Percentiles rank a stretch among this genome's conserved stretches.
Evolutionary conservation across 2,329 filamentous ascomycete species (phyloP).

Genomic region (Diplodia corticola): DNA sequence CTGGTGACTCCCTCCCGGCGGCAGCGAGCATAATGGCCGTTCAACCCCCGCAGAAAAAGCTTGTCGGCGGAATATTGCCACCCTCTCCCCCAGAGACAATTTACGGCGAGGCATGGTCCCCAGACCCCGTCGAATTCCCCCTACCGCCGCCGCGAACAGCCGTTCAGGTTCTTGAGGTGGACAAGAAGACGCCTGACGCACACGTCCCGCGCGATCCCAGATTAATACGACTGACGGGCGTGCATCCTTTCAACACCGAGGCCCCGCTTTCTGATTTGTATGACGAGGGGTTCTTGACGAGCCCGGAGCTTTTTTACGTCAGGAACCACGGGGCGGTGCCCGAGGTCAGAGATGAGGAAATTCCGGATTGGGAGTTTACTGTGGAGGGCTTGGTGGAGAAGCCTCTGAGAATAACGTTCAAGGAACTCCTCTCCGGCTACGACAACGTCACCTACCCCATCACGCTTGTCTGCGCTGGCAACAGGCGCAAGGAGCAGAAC

Average conservation of each 20-base stretch:
- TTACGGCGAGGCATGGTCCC: conserved; percentile 48
- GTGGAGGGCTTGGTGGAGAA: conserved; percentile 81
- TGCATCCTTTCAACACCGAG: conserved; percentile 91
- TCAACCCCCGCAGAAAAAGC: conserved; percentile 27
- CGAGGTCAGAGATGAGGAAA: conserved; percentile 67
- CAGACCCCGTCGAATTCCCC: conserved; percentile 55
- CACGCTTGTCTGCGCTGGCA: conserved; percentile 88
- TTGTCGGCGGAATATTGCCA: conserved; percentile 31
- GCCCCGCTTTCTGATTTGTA: conserved; percentile 77
- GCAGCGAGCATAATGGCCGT: conserved; percentile 22
- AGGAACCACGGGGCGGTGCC: conserved; percentile 87
- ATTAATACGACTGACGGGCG: conserved; percentile 81
- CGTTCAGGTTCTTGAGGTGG: conserved; percentile 67
- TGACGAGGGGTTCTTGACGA: conserved; percentile 81
- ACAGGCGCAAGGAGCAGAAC: conserved; percentile 91
- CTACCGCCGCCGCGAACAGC: conserved; percentile 67
- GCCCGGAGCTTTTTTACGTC: conserved; percentile 86
- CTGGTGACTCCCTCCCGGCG: not conserved
- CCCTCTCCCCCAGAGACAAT: conserved; percentile 41
- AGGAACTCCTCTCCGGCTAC: conserved; percentile 70
- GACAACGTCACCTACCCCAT: conserved; percentile 83
- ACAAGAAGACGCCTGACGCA: conserved; percentile 78
- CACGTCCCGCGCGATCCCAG: conserved; percentile 79
- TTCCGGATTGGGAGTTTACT: conserved; percentile 77
- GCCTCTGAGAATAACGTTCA: conserved; percentile 70